Evolutionary conservation across 495 filamentous ascomycete genomes (phyloP), one percentile per base, ranked within the genome.

Genomic region (Cairneyella variabilis): DNA sequence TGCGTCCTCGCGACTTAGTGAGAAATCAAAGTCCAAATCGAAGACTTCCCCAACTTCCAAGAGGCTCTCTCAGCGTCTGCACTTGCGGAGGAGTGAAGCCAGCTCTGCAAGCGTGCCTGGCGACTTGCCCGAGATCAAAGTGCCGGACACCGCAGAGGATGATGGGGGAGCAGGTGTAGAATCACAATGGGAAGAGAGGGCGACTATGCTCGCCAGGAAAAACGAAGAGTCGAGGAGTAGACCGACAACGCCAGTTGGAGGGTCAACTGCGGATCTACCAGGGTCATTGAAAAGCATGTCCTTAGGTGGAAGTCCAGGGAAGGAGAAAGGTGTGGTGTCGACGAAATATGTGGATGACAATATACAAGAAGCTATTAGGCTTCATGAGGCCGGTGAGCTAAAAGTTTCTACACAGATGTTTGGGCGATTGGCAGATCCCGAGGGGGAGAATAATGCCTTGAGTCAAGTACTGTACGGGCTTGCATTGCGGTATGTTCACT

Each of bases 401-500:
- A 83, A 86, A 61, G 70, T 70, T 60, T 91, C 90, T 44, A 98
- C 95, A 38, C 71, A 71, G 17, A 82, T 97, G 78, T 97, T 99
- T 70, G 90, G 84, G 16, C 78, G 80, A 38, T 78, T 99, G 48
- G 95, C 93, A 27, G 86, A 96, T 66, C 89, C 86, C 17, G 80
- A 85, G 52, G 90, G 89, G 20, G 77, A 82, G 48, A 95, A 95
- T 69, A 96, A 97, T 68, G 88, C 91, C 16, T 76, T 99, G 60
- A 91, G 89, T 63, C 92, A 99, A 69, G 93, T 99, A 42, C 78
- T 99, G 46, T 99, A 95, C 66, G 93, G 92, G 17, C 88, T 99
- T 38, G 92, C 93, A 36, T 68, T 97, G 50, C 81, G 91, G 90
- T 95, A 71, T 70, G 83, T 61, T 41, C 53, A 61, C 56, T 57